A percentile compares a stretch with the other conserved stretches of the same genome.
phyloP scores from a whole-genome alignment of 441 rosid genomes.

The Eutrema salsugineum region DNA sequence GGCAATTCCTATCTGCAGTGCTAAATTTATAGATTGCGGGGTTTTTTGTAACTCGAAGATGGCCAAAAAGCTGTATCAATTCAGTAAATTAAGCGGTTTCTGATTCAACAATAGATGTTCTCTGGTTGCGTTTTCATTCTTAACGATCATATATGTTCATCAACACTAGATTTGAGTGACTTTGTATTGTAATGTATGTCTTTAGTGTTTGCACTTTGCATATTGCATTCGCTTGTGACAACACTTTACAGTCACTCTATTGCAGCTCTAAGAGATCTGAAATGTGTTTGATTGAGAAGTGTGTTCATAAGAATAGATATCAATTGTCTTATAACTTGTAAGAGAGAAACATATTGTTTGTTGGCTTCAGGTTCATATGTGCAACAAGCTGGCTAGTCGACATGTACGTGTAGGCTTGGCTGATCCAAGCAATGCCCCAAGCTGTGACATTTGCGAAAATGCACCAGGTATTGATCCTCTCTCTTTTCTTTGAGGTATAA shows the following conservation, averaged over 20 bases:
- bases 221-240: not conserved
- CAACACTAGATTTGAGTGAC: not conserved
- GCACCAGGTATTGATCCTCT: conserved; percentile 53
- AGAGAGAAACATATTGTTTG: not conserved
- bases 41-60: not conserved
- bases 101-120: not conserved
- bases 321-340: not conserved
- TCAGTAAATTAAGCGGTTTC: not conserved
- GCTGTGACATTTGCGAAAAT: conserved; percentile 79
- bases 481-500: not conserved
- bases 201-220: not conserved
- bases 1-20: not conserved
- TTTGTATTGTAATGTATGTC: conserved; percentile 2
- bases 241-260: not conserved
- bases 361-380: conserved; percentile 66
- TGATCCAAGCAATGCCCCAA: conserved; percentile 57
- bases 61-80: not conserved
- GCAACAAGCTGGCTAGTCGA: conserved; percentile 79
- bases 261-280: not conserved
- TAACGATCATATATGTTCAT: not conserved
- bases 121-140: not conserved
- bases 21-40: not conserved
- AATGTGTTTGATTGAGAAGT: not conserved
- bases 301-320: not conserved
- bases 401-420: conserved; percentile 81